Evolutionary conservation across 352 stramenopile genomes (phyloP).

Genomic region (Plasmopara viticola): DNA sequence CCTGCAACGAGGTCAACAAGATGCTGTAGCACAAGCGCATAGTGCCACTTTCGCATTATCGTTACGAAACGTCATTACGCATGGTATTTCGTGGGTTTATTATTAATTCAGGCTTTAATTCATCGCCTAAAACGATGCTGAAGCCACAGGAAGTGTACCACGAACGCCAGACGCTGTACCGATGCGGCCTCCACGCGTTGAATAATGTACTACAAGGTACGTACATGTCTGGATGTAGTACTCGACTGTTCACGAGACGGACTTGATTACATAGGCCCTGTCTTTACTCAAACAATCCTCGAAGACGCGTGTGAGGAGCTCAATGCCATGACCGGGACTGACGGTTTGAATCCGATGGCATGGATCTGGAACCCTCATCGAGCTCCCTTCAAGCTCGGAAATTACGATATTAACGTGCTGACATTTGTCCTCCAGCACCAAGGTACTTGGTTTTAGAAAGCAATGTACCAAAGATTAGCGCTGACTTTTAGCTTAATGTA

Average conservation of each 20-base stretch:
- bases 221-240: not conserved
- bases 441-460: constrained; percentile 23
- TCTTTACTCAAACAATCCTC: constrained; percentile 43
- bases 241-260: not conserved
- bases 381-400: constrained; percentile 57
- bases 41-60: constrained; percentile 17
- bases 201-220: constrained; percentile 77
- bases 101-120: too few species aligned
- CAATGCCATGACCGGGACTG: constrained; percentile 9
- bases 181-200: constrained; percentile 73
- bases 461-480: constrained; percentile 1
- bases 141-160: constrained; percentile 39
- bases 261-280: constrained; percentile 22
- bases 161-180: constrained; percentile 63
- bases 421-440: constrained; percentile 51
- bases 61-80: constrained; percentile 23
- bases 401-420: constrained; percentile 79
- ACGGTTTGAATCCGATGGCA: constrained; percentile 10
- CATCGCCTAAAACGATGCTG: too few species aligned
- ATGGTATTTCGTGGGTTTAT: constrained; percentile 2
- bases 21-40: constrained; percentile 4
- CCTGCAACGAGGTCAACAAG: not conserved
- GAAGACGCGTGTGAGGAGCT: constrained; percentile 44
- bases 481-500: constrained; percentile 8
- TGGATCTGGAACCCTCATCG: constrained; percentile 62